Percentiles rank a stretch among this genome's conserved stretches.
Conservation (phyloP, 164 flowering plant species). For the Nelumbo lutea region DNA sequence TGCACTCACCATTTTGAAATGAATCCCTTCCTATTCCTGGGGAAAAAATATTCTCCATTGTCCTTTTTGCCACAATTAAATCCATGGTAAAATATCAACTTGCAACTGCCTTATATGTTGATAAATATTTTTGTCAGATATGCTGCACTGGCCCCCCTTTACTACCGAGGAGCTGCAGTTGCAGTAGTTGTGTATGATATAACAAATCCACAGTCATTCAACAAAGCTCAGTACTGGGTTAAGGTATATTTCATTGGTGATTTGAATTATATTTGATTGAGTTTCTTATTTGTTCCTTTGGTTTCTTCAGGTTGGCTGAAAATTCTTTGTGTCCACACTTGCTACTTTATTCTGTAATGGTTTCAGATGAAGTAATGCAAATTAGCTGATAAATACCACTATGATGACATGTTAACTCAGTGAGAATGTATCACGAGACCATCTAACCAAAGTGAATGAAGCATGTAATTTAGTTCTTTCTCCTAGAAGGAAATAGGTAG, state of each 20-base stretch:
- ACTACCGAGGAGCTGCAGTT: conserved; percentile 96
- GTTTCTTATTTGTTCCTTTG: not conserved
- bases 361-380: not conserved
- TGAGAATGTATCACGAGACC: no score
- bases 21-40: not conserved
- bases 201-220: conserved; percentile 81
- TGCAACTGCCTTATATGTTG: not conserved
- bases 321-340: not conserved
- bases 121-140: conserved; percentile 43
- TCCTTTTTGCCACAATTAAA: no score
- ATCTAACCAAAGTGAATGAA: no score
- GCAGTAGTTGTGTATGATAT: conserved; percentile 96
- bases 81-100: not conserved
- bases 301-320: not conserved
- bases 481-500: no score
- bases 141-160: conserved; percentile 96
- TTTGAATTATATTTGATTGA: not conserved
- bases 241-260: conserved; percentile 45
- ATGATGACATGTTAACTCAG: no score
- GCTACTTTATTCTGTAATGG: not conserved
- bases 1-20: not conserved
- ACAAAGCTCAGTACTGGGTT: conserved; percentile 96
- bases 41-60: no score
- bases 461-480: no score
- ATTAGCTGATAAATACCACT: not conserved